phyloP scores from a whole-genome alignment of 179 eudicot species.

The Nepenthes alata region DNA sequence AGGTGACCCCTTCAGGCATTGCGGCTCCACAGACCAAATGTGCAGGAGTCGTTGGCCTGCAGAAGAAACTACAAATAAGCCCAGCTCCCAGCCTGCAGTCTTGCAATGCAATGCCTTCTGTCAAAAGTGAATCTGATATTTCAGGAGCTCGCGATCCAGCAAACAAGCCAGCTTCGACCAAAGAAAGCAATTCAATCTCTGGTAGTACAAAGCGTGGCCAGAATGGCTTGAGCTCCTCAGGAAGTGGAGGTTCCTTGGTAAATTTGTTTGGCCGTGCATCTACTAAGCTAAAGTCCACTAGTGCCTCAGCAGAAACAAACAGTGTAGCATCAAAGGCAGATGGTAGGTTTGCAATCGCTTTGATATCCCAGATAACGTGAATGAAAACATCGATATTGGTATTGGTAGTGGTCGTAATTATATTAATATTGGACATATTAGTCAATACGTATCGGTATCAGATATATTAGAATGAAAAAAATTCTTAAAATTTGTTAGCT shows the following conservation, averaged over 20 bases:
- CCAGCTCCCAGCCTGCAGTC: conserved; percentile 26
- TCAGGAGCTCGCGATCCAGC: conserved; percentile 18
- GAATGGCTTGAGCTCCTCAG: conserved; percentile 39
- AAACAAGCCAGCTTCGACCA: conserved; percentile 29
- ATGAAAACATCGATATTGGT: too few relatives aligned
- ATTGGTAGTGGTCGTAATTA: too few relatives aligned
- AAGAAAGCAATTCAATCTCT: conserved; percentile 40
- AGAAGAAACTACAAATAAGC: conserved; percentile 32
- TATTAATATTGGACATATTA: too few relatives aligned
- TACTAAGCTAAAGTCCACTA: conserved; percentile 40
- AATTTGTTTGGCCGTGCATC: conserved; percentile 91
- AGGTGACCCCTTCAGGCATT: conserved; percentile 25
- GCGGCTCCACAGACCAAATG: conserved; percentile 28
- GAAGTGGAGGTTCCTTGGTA: conserved; percentile 55
- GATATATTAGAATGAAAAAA: too few relatives aligned
- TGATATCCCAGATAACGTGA: background rate
- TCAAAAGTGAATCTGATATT: conserved; percentile 26
- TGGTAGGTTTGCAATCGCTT: conserved; percentile 30
- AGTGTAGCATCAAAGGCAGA: conserved; percentile 18
- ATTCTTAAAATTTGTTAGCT: too few relatives aligned
- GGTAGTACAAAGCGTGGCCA: conserved; percentile 39
- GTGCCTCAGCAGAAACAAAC: conserved; percentile 25
- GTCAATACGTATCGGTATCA: too few relatives aligned
- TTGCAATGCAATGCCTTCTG: conserved; percentile 17
- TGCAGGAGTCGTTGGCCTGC: conserved; percentile 25